Evolutionary conservation across 495 filamentous ascomycete genomes (phyloP), one percentile per base, ranked within the genome.

Genomic region (Lasiosphaeria ovina): DNA sequence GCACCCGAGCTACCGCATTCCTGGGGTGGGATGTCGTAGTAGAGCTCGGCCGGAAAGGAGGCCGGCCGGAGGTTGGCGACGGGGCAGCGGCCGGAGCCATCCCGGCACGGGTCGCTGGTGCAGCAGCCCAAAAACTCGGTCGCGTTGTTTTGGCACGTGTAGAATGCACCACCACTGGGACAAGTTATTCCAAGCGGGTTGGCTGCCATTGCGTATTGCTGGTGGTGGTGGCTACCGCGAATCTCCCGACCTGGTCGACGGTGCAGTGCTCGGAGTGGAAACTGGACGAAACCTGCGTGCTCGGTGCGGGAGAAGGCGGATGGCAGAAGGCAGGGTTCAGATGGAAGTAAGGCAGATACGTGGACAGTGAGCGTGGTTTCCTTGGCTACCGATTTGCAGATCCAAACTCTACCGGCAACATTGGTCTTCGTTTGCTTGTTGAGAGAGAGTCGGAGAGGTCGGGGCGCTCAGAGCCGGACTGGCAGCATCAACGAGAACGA

Each of bases 51-150:
- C 6, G 55, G 61, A 56, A 70, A 76, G 38, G 66, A 62, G 0
- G 70, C 63, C 4, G 50, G 33, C 9, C 51, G 60, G 14, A 76
- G 64, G 4, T 60, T 12, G 12, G 50, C 56, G 3, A 42, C 47
- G 8, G 67, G 68, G 32, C 73, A 76, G 12, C 36, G 32, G 6
- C 71, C 61, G 3, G 62, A 57, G 6, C 63, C 67, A 14, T 63
- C 64, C 9, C 55, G 55, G 54, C 73, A 75, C 3, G 74, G 73
- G 31, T 75, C 33, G 52, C 53, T 61, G 35, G 58, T 66, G 51
- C 74, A 75, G 55, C 74, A 76, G 1, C 74, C 74, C 6, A 76
- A 14, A 48, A 76, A 76, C 34, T 65, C 54, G n/a, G 52, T 45
- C 5, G 35, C 50, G 6, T 42, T 59, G 8, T 64, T 54, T 10